These are phyloP conservation scores for Monosporascus sp. DNA, from an alignment of 2,329 filamentous ascomycete species.

Conservation along the genomic window DNA sequence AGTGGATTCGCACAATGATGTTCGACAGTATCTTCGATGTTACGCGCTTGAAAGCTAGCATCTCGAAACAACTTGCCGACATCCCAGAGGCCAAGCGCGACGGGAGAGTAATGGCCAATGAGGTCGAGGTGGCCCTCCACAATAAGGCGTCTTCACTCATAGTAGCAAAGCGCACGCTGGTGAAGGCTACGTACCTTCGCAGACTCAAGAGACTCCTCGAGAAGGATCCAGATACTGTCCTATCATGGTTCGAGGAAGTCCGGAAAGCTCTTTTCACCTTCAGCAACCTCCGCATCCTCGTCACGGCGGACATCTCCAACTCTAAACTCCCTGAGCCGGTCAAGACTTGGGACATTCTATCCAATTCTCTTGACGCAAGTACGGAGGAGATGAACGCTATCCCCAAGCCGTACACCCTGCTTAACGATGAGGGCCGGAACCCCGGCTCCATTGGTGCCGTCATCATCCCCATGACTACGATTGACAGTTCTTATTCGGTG, in stretches of 20 bases:
- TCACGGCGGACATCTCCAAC: constrained; percentile 69
- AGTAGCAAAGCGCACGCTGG: constrained; percentile 74
- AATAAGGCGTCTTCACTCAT: constrained; percentile 70
- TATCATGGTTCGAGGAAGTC: constrained; percentile 72
- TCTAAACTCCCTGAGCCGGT: constrained; percentile 67
- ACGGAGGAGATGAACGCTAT: constrained; percentile 61
- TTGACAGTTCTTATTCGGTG: constrained; percentile 86
- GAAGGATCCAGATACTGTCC: constrained; percentile 67
- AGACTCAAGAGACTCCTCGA: constrained; percentile 76
- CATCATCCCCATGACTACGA: constrained; percentile 83
- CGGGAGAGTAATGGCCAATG: constrained; percentile 62
- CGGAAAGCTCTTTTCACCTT: constrained; percentile 73
- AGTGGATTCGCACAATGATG: constrained; percentile 81
- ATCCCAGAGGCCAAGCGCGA: constrained; percentile 89
- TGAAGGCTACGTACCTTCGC: constrained; percentile 83
- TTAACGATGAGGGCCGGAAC: constrained; percentile 67
- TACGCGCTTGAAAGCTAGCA: constrained; percentile 53
- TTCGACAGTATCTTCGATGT: constrained; percentile 87
- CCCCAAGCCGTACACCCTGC: constrained; percentile 61
- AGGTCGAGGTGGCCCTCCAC: constrained; percentile 73
- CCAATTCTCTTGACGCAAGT: constrained; percentile 42
- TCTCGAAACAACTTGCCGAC: constrained; percentile 82
- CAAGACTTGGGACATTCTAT: constrained; percentile 68
- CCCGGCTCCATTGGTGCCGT: constrained; percentile 71
- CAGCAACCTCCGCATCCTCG: constrained; percentile 78